A percentile compares a stretch with the other conserved stretches of the same genome.
These are phyloP conservation scores for Antitrichia curtipendula DNA, from an alignment of 225 moss, liverwort and hornwort genomes.

Conservation along the genomic window DNA sequence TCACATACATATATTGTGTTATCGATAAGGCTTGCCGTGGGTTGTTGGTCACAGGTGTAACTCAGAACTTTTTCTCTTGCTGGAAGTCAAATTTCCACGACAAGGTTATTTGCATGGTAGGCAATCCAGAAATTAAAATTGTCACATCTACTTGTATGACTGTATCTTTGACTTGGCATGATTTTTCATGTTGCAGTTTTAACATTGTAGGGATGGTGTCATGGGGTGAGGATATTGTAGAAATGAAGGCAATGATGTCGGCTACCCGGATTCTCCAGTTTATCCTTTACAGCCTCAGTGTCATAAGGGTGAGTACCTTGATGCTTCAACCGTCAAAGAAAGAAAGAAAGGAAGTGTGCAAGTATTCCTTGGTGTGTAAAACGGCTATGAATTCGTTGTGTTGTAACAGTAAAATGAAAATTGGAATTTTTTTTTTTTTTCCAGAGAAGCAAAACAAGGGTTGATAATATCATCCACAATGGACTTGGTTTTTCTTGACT, in stretches of 20 bases:
- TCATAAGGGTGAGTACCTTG: background rate
- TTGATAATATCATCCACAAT: background rate
- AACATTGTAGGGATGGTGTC: background rate
- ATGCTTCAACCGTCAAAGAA: background rate
- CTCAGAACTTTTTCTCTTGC: background rate
- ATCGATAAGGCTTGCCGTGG: background rate
- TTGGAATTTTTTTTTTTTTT: too few species aligned
- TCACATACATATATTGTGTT: background rate
- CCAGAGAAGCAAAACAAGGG: background rate
- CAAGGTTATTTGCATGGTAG: background rate
- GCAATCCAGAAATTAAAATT: background rate
- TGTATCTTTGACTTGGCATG: background rate
- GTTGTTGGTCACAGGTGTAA: background rate
- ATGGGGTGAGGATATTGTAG: background rate
- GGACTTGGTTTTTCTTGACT: background rate
- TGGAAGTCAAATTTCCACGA: background rate
- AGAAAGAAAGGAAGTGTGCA: background rate
- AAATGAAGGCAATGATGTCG: background rate
- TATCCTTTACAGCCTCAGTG: background rate
- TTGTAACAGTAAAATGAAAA: too few species aligned
- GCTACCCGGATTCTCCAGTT: background rate
- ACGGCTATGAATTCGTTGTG: too few species aligned
- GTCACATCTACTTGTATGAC: background rate
- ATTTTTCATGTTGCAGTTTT: background rate
- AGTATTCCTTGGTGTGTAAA: background rate